Base-by-base conservation (phyloP, 1,284 basidiomycete genomes). In the Fomitopsis betulina region DNA sequence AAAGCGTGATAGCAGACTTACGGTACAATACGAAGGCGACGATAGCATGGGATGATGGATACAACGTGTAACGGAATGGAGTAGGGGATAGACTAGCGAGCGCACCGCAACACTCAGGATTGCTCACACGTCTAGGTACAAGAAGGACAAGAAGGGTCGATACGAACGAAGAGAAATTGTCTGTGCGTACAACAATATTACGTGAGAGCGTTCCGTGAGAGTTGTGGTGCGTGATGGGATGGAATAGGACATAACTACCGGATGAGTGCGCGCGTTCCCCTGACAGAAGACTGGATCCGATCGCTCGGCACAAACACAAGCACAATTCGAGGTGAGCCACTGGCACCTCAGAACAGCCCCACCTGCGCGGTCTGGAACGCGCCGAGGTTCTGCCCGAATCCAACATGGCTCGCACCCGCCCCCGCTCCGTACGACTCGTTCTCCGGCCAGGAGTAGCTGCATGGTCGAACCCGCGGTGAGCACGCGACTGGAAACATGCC, bases 401-500 rank as follows among this genome's bases (percentile, higher is more conserved):
- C 49, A 15, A 32, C 49, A 5, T 23, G 3, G 49, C 32, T 23
- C 49, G 32, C 49, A 23, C 32, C 35, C n/a, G 32, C 5, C 9
- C 49, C 35, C n/a, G 32, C 5, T 8, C 49, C 49, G 25, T 33
- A 51, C 25, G 49, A 51, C 17, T 51, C 49, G 32, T 35, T 51
- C 32, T 66, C 65, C n/a, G 65, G 62, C 65, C 65, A 67, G 6
- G 64, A 58, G 55, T 62, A 67, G 35, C 66, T 67, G 49, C 30
- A 53, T 30, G 30, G 3, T n/a, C 13, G 35, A 3, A 37, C 9
- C 35, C 35, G 35, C 35, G 13, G 35, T 37, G 13, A 37, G 23
- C 52, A 9, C 39, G 21, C 52, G n/a, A 10, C 6, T 30, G 13
- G 6, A 37, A 35, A 49, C 30, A 21, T 35, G 19, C 6, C 15